These are phyloP conservation scores for Vicia villosa DNA, from an alignment of 306 rosid species.

Conservation along the genomic window DNA sequence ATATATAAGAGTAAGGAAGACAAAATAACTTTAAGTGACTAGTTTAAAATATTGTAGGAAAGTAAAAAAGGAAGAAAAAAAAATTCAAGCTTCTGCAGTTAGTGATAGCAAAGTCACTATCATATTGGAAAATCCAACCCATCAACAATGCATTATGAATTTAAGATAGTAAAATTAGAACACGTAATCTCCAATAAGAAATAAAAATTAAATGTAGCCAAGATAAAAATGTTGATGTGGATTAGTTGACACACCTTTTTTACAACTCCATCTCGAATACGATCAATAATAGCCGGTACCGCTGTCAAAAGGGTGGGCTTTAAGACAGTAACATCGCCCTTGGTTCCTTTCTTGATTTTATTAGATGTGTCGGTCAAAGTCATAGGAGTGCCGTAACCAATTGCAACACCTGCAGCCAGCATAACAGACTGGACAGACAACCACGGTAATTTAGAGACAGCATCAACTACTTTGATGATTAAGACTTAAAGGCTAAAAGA, in stretches of 20 bases:
- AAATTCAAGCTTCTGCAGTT: background rate
- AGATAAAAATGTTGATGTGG: slow-evolving; percentile 17
- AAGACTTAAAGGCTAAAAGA: slow-evolving; percentile 23
- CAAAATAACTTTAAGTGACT: background rate
- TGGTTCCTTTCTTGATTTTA: slow-evolving; percentile 89
- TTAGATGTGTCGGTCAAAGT: slow-evolving; percentile 84
- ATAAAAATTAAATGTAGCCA: background rate
- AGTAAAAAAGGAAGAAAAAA: background rate
- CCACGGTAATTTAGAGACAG: slow-evolving; percentile 40
- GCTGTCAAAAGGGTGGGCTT: slow-evolving; percentile 82
- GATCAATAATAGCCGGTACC: slow-evolving; percentile 93
- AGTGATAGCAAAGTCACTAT: slow-evolving; percentile 5
- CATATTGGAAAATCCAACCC: slow-evolving; percentile 25
- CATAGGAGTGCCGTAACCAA: slow-evolving; percentile 80
- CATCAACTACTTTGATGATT: slow-evolving; percentile 12
- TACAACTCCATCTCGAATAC: slow-evolving; percentile 80
- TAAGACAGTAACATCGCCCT: slow-evolving; percentile 75
- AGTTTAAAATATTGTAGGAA: background rate
- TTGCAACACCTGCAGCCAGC: slow-evolving; percentile 69
- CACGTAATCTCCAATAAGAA: background rate
- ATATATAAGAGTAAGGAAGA: slow-evolving; percentile 27
- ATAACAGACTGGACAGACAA: slow-evolving; percentile 77
- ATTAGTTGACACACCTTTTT: slow-evolving; percentile 57
- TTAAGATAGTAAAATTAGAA: background rate
- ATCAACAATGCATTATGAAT: slow-evolving; percentile 11